Conservation (phyloP, 1,139 yeast genomes). For the Yamadazyma epiphylla region DNA sequence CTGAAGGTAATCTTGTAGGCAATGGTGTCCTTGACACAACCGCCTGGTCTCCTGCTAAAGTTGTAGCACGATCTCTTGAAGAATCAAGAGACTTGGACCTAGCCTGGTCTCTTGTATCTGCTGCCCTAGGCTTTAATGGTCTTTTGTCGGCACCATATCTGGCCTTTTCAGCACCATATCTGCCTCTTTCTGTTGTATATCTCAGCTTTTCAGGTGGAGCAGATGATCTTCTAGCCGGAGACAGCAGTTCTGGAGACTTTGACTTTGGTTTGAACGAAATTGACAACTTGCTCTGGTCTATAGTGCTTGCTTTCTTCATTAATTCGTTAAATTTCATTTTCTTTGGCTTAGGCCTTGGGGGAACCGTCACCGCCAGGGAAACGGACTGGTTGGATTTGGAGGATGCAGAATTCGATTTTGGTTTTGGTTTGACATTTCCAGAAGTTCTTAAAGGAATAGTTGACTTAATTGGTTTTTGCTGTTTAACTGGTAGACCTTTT, state of each 20-base stretch:
- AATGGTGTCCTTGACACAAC: conserved; percentile 17
- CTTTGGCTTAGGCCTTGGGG: conserved; percentile 18
- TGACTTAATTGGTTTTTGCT: conserved; percentile 9
- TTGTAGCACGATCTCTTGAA: conserved; percentile 11
- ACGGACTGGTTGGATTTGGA: conserved; percentile 4
- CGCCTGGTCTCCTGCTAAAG: background rate
- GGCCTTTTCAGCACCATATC: background rate
- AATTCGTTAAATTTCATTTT: conserved; percentile 63
- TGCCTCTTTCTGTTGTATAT: conserved; percentile 6
- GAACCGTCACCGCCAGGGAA: background rate
- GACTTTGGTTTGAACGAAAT: conserved; percentile 31
- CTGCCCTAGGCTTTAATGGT: background rate
- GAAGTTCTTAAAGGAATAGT: conserved; percentile 12
- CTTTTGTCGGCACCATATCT: too few relatives aligned
- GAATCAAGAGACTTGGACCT: background rate
- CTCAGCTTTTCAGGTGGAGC: conserved; percentile 10
- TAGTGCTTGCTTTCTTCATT: conserved; percentile 61
- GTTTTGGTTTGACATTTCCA: conserved; percentile 1
- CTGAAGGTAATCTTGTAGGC: conserved; percentile 20
- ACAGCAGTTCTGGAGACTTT: conserved; percentile 25
- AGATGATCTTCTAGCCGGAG: background rate
- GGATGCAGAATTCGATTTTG: conserved; percentile 8
- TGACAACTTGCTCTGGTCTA: conserved; percentile 41
- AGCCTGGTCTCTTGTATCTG: too few relatives aligned
- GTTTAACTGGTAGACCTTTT: conserved; percentile 30